Conservation (phyloP, 345 rosid genomes). For the Lepidium africanum region DNA sequence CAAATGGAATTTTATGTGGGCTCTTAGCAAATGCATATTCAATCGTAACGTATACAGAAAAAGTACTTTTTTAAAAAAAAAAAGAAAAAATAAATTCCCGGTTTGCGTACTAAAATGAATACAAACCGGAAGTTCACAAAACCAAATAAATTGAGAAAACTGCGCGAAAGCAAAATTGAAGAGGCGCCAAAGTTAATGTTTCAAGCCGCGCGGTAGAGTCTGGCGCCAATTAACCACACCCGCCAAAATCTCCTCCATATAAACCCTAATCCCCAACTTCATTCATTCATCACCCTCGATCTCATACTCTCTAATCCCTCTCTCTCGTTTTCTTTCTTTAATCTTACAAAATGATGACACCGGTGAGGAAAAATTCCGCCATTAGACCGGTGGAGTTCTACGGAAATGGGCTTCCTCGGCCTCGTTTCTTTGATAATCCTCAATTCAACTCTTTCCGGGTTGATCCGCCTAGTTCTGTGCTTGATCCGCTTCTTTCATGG, state of each 20-base stretch:
- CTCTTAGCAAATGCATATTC: no score
- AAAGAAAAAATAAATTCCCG: no score
- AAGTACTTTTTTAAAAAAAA: no score
- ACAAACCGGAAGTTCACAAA: not conserved
- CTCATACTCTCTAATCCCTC: not conserved
- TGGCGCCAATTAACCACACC: constrained; percentile 8
- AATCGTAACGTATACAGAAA: no score
- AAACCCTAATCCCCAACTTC: not conserved
- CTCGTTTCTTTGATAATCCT: constrained; percentile 57
- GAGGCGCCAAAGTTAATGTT: constrained; percentile 16
- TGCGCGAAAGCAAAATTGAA: constrained; percentile 13
- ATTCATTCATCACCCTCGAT: not conserved
- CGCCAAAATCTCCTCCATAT: constrained; percentile 14
- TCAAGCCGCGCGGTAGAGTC: constrained; percentile 21
- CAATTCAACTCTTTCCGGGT: constrained; percentile 45
- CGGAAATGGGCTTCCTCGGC: constrained; percentile 89
- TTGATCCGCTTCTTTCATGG: constrained; percentile 82
- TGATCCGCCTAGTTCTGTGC: constrained; percentile 62
- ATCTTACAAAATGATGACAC: constrained; percentile 34
- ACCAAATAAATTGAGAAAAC: not conserved
- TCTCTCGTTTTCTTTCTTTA: not conserved
- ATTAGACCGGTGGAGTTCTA: constrained; percentile 58
- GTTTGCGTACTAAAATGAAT: no score
- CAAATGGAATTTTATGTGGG: no score
- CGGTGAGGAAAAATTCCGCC: constrained; percentile 33